Conservation (phyloP, 1,139 yeast genomes). For the Dujonia santamariae region DNA sequence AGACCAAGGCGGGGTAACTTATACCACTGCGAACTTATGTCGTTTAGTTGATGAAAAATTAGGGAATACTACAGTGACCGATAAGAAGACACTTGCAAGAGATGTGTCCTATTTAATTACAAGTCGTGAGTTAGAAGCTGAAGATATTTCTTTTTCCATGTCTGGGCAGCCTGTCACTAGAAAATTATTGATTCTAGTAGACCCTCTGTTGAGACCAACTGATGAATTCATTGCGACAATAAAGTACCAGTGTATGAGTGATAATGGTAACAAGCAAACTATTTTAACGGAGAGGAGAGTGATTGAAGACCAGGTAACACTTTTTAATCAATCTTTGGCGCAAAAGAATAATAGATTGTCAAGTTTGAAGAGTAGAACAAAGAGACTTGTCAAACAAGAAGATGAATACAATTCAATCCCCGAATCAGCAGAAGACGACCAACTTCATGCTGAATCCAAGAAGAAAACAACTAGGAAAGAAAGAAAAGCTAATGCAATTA, state of each 20-base stretch:
- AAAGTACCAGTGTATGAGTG: slow-evolving; percentile 23
- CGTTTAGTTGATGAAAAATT: slow-evolving; percentile 34
- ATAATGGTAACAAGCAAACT: slow-evolving; percentile 19
- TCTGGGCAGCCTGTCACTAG: slow-evolving; percentile 30
- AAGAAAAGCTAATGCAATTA: too few species aligned
- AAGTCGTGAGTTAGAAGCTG: slow-evolving; percentile 24
- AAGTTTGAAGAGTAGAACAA: slow-evolving; percentile 13
- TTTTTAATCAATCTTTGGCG: slow-evolving; percentile 13
- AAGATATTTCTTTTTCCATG: slow-evolving; percentile 23
- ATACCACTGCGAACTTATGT: slow-evolving; percentile 33
- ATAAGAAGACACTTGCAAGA: slow-evolving; percentile 44
- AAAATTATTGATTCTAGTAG: slow-evolving; percentile 31
- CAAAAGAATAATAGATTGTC: slow-evolving; percentile 19
- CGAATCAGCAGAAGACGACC: slow-evolving; percentile 1
- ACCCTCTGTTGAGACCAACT: slow-evolving; percentile 27
- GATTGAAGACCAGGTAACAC: slow-evolving; percentile 31
- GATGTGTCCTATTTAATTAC: slow-evolving; percentile 34
- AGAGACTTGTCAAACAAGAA: slow-evolving; percentile 12
- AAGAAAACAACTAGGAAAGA: neutral
- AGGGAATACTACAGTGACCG: slow-evolving; percentile 38
- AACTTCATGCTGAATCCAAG: neutral
- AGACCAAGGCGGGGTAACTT: slow-evolving; percentile 41
- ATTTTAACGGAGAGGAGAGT: slow-evolving; percentile 17
- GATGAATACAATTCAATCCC: slow-evolving; percentile 8
- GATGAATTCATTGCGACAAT: slow-evolving; percentile 24